These are phyloP conservation scores for Lentinula novae-zelandiae DNA, from an alignment of 1,284 basidiomycete species.

Conservation along the genomic window DNA sequence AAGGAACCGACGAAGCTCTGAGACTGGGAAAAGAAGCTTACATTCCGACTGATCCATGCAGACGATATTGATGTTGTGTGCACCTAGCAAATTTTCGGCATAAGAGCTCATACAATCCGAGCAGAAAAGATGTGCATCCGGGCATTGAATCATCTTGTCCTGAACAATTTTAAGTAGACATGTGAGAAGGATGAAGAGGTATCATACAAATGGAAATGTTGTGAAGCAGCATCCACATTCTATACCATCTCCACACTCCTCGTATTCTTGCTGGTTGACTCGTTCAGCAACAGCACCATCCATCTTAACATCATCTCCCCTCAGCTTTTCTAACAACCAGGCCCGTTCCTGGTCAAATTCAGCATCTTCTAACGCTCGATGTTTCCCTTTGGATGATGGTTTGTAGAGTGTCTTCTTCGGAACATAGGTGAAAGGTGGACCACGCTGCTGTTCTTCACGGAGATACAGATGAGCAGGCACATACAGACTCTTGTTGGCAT, in stretches of 20 bases:
- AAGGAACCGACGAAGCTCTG: constrained; percentile 64
- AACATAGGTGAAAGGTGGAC: constrained; percentile 34
- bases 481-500: constrained; percentile 43
- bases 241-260: constrained; percentile 50
- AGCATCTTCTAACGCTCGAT: constrained; percentile 24
- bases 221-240: constrained; percentile 86
- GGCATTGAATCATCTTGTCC: constrained; percentile 82
- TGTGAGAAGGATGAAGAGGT: not conserved
- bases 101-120: constrained; percentile 50
- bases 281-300: constrained; percentile 23
- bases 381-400: constrained; percentile 38
- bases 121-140: constrained; percentile 79
- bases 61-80: constrained; percentile 51
- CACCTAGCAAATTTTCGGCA: constrained; percentile 46
- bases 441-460: constrained; percentile 29
- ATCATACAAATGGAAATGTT: constrained; percentile 64
- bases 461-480: constrained; percentile 55
- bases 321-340: constrained; percentile 37
- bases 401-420: constrained; percentile 33
- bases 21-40: constrained; percentile 59
- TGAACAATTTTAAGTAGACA: constrained; percentile 24
- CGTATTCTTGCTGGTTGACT: constrained; percentile 34
- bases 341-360: constrained; percentile 36
- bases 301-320: constrained; percentile 27
- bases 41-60: constrained; percentile 84